Evolutionary conservation across 768 basidiomycete genomes (phyloP).

Genomic region (Ephemerocybe angulata): DNA sequence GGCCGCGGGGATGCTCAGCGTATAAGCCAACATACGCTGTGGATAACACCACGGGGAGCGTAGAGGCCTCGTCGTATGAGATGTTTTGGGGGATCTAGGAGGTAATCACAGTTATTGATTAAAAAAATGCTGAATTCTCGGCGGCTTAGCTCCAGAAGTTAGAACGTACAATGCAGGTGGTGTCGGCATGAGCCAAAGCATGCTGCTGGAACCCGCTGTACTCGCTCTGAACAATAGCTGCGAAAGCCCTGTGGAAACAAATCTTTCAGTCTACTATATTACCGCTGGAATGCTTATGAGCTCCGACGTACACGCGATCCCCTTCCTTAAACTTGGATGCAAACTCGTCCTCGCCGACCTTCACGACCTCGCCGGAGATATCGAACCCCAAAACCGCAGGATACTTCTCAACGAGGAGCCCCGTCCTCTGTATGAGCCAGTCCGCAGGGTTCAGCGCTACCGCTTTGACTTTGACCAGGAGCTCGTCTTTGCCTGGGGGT

Average conservation of each 20-base stretch:
- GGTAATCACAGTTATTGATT: no score
- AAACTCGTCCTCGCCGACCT: conserved; percentile 48
- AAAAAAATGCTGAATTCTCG: no score
- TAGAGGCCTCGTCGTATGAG: conserved; percentile 37
- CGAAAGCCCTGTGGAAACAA: conserved; percentile 31
- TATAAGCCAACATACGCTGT: conserved; percentile 37
- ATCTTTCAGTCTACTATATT: no score
- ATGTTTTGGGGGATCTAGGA: not conserved
- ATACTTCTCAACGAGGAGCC: conserved; percentile 36
- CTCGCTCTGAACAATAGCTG: conserved; percentile 29
- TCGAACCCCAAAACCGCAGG: conserved; percentile 49
- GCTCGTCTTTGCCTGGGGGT: conserved; percentile 16
- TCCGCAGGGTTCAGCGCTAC: conserved; percentile 48
- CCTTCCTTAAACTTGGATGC: conserved; percentile 47
- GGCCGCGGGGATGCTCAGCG: conserved; percentile 19
- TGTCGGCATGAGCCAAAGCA: conserved; percentile 32
- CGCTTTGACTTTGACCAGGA: conserved; percentile 39
- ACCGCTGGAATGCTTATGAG: no score
- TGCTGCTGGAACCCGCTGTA: conserved; percentile 43
- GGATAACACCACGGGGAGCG: conserved; percentile 36
- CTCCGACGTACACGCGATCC: conserved; percentile 46
- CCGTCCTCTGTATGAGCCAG: conserved; percentile 45
- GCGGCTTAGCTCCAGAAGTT: no score
- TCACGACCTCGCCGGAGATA: conserved; percentile 47
- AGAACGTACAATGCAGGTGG: conserved; percentile 35